Conservation (phyloP, 441 rosid genomes). For the Melianthus villosus region DNA sequence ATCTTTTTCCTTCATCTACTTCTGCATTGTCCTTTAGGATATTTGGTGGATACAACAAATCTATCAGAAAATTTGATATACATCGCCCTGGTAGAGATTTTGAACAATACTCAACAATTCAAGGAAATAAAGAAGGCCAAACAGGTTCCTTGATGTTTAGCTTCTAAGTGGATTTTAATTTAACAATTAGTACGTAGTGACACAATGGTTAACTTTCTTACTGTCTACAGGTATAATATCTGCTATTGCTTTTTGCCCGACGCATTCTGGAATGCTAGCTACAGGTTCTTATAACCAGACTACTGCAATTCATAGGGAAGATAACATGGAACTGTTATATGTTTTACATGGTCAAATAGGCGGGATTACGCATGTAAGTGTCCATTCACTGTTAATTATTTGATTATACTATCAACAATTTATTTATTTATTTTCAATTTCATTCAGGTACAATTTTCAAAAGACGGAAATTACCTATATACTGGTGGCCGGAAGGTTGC, state of each 20-base stretch:
- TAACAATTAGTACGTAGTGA: too few species aligned
- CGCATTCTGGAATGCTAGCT: conserved; percentile 71
- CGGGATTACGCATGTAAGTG: conserved; percentile 81
- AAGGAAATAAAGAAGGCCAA: conserved; percentile 84
- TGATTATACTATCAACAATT: conserved; percentile 9
- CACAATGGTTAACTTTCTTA: conserved; percentile 5
- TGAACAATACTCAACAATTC: conserved; percentile 47
- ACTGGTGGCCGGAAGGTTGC: conserved; percentile 95
- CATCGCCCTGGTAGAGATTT: conserved; percentile 96
- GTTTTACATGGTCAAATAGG: conserved; percentile 92
- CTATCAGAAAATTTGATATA: conserved; percentile 63
- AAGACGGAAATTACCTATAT: conserved; percentile 80
- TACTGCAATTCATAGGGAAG: conserved; percentile 75
- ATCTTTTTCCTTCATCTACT: too few species aligned
- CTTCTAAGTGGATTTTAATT: too few species aligned
- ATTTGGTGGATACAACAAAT: conserved; percentile 81
- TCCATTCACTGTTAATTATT: conserved; percentile 5
- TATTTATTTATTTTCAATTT: conserved; percentile 3
- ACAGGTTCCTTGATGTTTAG: conserved; percentile 51
- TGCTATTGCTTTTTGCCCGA: conserved; percentile 64
- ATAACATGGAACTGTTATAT: conserved; percentile 82
- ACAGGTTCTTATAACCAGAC: conserved; percentile 76
- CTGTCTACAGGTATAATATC: conserved; percentile 60
- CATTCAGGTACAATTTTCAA: conserved; percentile 75
- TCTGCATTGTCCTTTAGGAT: conserved; percentile 43